Conservation (phyloP, 2,329 filamentous ascomycete genomes). For the Didymella pinodella region DNA sequence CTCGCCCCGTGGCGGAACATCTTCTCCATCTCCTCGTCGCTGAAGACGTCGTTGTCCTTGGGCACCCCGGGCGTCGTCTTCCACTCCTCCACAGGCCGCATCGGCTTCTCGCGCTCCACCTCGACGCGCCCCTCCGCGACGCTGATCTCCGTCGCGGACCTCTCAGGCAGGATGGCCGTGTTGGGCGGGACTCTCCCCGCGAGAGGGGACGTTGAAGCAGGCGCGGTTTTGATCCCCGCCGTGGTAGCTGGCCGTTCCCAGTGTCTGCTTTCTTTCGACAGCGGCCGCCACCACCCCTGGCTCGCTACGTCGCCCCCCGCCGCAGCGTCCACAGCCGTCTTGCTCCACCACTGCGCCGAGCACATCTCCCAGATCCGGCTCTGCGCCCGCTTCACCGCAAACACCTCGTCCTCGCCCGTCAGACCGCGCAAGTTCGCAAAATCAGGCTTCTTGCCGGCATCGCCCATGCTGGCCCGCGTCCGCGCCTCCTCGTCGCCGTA, state of each 20-base stretch:
- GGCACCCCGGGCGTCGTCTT: neutral
- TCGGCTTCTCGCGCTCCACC: constrained; percentile 1
- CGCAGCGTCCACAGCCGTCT: constrained; percentile 40
- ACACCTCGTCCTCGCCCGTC: constrained; percentile 81
- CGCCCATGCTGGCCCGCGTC: neutral
- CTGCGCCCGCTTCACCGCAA: constrained; percentile 79
- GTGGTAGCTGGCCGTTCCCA: constrained; percentile 63
- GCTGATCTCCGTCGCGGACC: neutral
- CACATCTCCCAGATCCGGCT: constrained; percentile 87
- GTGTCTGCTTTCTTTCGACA: constrained; percentile 68
- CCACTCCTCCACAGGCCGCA: neutral
- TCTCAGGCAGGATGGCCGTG: constrained; percentile 8
- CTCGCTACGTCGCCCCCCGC: constrained; percentile 40
- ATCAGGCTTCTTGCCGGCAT: constrained; percentile 53
- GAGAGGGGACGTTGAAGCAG: neutral
- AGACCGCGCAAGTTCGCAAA: constrained; percentile 74
- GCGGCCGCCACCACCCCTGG: constrained; percentile 70
- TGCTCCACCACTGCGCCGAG: constrained; percentile 72
- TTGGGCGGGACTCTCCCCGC: constrained; percentile 1
- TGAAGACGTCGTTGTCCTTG: constrained; percentile 16
- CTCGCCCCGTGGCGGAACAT: constrained; percentile 56
- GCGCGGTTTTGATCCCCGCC: neutral
- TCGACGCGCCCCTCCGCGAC: neutral
- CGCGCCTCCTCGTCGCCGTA: constrained; percentile 16
- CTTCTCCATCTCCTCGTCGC: constrained; percentile 29